These are phyloP conservation scores for Beauveria australis DNA, from an alignment of 2,329 filamentous ascomycete species.

Conservation along the genomic window DNA sequence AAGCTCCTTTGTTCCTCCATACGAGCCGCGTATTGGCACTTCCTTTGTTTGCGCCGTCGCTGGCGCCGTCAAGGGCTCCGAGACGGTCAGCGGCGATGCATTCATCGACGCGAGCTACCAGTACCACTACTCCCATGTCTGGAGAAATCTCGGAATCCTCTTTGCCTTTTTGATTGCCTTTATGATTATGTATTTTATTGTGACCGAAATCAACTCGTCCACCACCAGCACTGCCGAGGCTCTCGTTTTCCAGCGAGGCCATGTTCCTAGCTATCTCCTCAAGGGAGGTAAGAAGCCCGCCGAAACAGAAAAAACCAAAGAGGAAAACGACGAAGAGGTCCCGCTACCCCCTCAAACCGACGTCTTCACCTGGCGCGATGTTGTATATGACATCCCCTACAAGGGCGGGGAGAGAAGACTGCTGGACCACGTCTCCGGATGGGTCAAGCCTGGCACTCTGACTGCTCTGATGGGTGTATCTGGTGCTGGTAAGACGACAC, in stretches of 20 bases:
- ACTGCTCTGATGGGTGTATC: slow-evolving; percentile 67
- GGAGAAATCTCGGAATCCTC: slow-evolving; percentile 64
- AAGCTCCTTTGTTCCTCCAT: slow-evolving; percentile 38
- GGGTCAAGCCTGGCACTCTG: slow-evolving; percentile 82
- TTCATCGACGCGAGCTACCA: slow-evolving; percentile 49
- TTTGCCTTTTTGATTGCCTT: slow-evolving; percentile 57
- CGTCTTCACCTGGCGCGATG: slow-evolving; percentile 72
- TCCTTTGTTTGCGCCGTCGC: slow-evolving; percentile 45
- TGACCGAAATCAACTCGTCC: slow-evolving; percentile 57
- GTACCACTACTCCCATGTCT: slow-evolving; percentile 50
- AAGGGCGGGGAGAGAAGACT: slow-evolving; percentile 64
- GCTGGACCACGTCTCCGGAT: slow-evolving; percentile 73
- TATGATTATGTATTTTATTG: slow-evolving; percentile 53
- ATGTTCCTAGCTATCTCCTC: slow-evolving; percentile 36
- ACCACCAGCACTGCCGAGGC: slow-evolving; percentile 58
- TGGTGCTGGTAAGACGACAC: slow-evolving; percentile 36
- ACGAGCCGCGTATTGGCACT: slow-evolving; percentile 30
- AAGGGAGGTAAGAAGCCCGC: slow-evolving; percentile 20
- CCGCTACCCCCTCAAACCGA: slow-evolving; percentile 32
- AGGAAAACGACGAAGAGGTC: slow-evolving; percentile 14
- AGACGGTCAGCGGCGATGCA: slow-evolving; percentile 50
- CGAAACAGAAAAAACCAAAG: slow-evolving; percentile 22
- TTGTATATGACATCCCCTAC: slow-evolving; percentile 64
- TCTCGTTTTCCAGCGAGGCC: slow-evolving; percentile 55
- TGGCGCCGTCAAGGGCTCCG: slow-evolving; percentile 45